Percentiles rank a stretch among this genome's conserved stretches.
phyloP scores from a whole-genome alignment of 352 stramenopile species.

The Aphanomyces astaci region DNA sequence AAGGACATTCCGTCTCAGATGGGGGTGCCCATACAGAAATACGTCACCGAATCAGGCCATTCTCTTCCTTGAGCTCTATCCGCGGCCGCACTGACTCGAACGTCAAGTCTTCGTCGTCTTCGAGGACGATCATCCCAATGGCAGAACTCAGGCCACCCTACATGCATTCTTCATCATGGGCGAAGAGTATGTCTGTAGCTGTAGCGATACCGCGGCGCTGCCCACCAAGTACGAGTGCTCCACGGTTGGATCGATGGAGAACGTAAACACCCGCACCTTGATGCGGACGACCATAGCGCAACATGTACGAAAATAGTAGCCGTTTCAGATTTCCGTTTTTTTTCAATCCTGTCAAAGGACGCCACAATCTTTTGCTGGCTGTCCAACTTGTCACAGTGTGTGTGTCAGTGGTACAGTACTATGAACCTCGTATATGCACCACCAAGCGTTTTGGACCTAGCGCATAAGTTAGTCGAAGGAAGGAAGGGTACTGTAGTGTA shows the following conservation, averaged over 20 bases:
- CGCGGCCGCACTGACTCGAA: constrained; percentile 54
- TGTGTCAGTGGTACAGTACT: no score
- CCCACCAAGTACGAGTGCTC: constrained; percentile 76
- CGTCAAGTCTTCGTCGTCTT: constrained; percentile 55
- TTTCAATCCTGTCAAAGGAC: no score
- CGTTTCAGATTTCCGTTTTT: no score
- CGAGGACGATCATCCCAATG: constrained; percentile 54
- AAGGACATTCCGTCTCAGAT: no score
- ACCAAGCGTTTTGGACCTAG: no score
- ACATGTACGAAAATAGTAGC: neutral
- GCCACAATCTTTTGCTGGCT: neutral
- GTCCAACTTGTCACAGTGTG: no score
- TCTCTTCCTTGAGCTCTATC: constrained; percentile 56
- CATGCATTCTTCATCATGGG: no score
- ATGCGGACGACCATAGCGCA: constrained; percentile 31
- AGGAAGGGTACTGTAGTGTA: no score
- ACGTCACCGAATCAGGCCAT: constrained; percentile 47
- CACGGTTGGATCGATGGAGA: constrained; percentile 48
- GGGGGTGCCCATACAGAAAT: no score
- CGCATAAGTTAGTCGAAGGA: no score
- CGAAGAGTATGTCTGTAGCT: no score
- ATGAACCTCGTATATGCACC: no score
- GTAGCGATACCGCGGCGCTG: constrained; percentile 39
- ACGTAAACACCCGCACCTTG: constrained; percentile 74
- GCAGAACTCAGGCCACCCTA: constrained; percentile 54